Conservation (phyloP, 331 rosid species). For the Cydonia oblonga region DNA sequence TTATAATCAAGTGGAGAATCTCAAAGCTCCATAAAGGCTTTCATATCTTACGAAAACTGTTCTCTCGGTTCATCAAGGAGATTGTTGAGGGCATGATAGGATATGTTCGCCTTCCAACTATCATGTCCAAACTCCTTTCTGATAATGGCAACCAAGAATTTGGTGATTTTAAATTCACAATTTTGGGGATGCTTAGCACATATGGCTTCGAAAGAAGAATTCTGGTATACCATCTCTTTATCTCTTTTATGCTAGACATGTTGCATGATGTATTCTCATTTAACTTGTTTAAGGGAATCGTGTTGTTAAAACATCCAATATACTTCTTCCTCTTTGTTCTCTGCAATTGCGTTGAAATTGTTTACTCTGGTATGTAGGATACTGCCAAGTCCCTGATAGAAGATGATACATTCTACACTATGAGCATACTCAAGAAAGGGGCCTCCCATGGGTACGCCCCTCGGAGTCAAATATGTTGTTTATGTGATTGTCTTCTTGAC, state of each 20-base stretch:
- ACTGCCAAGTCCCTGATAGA: constrained; percentile 91
- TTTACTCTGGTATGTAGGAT: constrained; percentile 36
- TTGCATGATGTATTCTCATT: too few species aligned
- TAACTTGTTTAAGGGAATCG: too few species aligned
- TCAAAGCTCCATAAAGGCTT: constrained; percentile 37
- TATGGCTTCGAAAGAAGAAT: constrained; percentile 96
- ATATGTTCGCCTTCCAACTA: constrained; percentile 79
- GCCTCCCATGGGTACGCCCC: constrained; percentile 95
- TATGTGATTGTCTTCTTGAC: constrained; percentile 57
- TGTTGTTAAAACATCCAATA: too few species aligned
- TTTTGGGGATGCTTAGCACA: constrained; percentile 90
- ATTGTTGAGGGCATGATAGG: constrained; percentile 98
- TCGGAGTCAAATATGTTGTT: constrained; percentile 52
- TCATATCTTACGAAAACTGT: constrained; percentile 57
- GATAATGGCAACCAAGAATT: constrained; percentile 89
- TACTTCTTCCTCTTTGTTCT: background rate
- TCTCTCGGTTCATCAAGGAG: constrained; percentile 78
- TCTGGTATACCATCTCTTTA: constrained; percentile 41
- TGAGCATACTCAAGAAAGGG: constrained; percentile 88
- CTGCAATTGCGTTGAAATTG: constrained; percentile 11
- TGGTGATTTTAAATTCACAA: constrained; percentile 87
- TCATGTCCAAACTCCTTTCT: constrained; percentile 93
- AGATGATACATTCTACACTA: constrained; percentile 83
- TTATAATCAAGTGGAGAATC: constrained; percentile 68
- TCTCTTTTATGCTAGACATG: background rate